phyloP scores from a whole-genome alignment of 2,329 filamentous ascomycete species.

The Whalleya microplaca region DNA sequence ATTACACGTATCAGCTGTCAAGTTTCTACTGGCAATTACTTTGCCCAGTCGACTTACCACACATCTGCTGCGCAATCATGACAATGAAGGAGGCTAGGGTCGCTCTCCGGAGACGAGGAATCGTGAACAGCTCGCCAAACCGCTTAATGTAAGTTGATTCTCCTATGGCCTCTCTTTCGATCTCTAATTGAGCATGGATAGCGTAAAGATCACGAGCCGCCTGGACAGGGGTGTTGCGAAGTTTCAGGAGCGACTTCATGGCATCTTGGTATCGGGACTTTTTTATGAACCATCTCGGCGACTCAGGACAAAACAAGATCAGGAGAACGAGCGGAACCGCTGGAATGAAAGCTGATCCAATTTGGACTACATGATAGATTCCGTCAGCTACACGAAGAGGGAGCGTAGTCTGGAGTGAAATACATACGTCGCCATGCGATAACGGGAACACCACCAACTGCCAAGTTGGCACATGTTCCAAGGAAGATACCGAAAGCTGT shows the following conservation, averaged over 20 bases:
- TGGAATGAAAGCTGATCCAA: slow-evolving; percentile 32
- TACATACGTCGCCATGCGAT: slow-evolving; percentile 32
- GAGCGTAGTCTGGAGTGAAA: neutral
- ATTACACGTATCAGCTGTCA: slow-evolving; percentile 2
- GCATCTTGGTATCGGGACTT: slow-evolving; percentile 50
- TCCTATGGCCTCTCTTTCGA: slow-evolving; percentile 51
- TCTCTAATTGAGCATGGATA: slow-evolving; percentile 16
- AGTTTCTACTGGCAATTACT: neutral
- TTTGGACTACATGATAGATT: slow-evolving; percentile 19
- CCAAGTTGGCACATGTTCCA: slow-evolving; percentile 61
- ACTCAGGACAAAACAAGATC: slow-evolving; percentile 46
- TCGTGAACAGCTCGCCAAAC: slow-evolving; percentile 55
- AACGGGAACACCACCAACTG: slow-evolving; percentile 59
- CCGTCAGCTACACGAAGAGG: slow-evolving; percentile 1
- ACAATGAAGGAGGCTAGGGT: slow-evolving; percentile 69
- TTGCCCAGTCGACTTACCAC: slow-evolving; percentile 40
- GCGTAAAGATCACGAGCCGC: slow-evolving; percentile 52
- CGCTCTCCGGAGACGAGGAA: slow-evolving; percentile 62
- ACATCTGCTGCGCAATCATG: slow-evolving; percentile 69
- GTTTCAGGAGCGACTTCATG: slow-evolving; percentile 46
- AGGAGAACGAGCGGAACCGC: slow-evolving; percentile 25
- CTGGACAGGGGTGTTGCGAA: slow-evolving; percentile 55
- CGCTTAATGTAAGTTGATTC: slow-evolving; percentile 15
- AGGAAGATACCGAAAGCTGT: slow-evolving; percentile 56
- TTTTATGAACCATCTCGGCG: slow-evolving; percentile 53